Evolutionary conservation across 768 basidiomycete genomes (phyloP).

Genomic region (Rhodotorula taiwanensis): DNA sequence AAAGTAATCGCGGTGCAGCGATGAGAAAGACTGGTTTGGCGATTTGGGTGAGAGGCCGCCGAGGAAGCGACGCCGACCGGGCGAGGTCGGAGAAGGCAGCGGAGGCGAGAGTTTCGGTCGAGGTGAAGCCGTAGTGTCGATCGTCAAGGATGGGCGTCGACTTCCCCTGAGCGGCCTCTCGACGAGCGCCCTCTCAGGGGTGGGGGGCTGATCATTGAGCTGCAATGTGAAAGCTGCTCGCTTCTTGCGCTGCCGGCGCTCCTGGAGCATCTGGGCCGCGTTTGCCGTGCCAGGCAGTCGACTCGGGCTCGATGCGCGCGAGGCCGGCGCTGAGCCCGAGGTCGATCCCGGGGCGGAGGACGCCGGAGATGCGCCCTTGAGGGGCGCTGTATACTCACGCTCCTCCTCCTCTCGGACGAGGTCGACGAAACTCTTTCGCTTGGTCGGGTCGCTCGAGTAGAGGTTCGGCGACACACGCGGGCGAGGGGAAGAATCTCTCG

Average conservation of each 20-base stretch:
- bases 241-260: background rate
- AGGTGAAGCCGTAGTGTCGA: background rate
- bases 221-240: slow-evolving; percentile 24
- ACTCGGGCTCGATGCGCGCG: background rate
- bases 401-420: slow-evolving; percentile 29
- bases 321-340: background rate
- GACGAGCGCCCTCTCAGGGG: background rate
- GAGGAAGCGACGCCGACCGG: slow-evolving; percentile 8
- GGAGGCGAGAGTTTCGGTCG: background rate
- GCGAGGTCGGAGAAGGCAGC: slow-evolving; percentile 6
- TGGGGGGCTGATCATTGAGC: slow-evolving; percentile 16
- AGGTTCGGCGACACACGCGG: background rate
- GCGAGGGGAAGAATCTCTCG: background rate
- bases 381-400: background rate
- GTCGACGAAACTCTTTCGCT: slow-evolving; percentile 23
- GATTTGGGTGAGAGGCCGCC: slow-evolving; percentile 7
- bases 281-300: background rate
- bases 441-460: background rate
- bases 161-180: background rate
- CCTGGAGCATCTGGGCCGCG: background rate
- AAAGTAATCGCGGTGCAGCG: slow-evolving; percentile 20
- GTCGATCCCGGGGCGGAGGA: background rate
- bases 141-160: slow-evolving; percentile 2
- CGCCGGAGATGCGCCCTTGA: background rate
- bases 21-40: background rate